Conservation (phyloP, 345 rosid genomes). For the Carallia brachiata region DNA sequence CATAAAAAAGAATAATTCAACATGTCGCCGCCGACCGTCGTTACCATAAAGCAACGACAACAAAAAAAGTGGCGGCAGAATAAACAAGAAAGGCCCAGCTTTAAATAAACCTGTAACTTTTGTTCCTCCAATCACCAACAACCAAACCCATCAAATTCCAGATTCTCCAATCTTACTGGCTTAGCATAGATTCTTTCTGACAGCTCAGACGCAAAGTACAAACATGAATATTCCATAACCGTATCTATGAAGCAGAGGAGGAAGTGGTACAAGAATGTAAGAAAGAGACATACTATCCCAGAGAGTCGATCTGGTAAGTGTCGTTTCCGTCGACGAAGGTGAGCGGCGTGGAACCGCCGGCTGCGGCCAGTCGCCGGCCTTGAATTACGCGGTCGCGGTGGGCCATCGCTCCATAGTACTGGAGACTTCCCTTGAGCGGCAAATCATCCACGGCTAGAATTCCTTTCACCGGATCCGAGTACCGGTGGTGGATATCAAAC, state of each 20-base stretch:
- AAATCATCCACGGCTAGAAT: slow-evolving; percentile 54
- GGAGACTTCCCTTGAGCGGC: slow-evolving; percentile 60
- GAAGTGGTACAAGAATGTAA: background rate
- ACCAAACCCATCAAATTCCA: slow-evolving; percentile 5
- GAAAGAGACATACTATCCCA: slow-evolving; percentile 70
- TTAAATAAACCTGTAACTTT: background rate
- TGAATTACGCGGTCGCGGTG: slow-evolving; percentile 67
- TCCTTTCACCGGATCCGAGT: slow-evolving; percentile 72
- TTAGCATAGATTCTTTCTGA: no score
- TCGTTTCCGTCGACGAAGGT: slow-evolving; percentile 71
- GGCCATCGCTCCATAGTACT: slow-evolving; percentile 63
- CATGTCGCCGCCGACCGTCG: no score
- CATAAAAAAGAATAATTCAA: background rate
- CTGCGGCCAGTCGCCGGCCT: slow-evolving; percentile 58
- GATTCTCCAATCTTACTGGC: no score
- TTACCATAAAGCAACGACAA: no score
- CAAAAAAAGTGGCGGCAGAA: background rate
- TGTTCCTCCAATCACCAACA: slow-evolving; percentile 12
- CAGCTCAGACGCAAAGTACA: background rate
- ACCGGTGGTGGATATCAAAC: slow-evolving; percentile 74
- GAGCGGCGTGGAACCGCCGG: slow-evolving; percentile 46
- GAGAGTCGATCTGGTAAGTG: slow-evolving; percentile 39
- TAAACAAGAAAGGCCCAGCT: background rate
- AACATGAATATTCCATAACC: background rate
- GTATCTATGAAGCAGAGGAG: background rate